A percentile compares a stretch with the other conserved stretches of the same genome.
Conservation (phyloP, 2,329 filamentous ascomycete genomes). For the Fusarium luffae region DNA sequence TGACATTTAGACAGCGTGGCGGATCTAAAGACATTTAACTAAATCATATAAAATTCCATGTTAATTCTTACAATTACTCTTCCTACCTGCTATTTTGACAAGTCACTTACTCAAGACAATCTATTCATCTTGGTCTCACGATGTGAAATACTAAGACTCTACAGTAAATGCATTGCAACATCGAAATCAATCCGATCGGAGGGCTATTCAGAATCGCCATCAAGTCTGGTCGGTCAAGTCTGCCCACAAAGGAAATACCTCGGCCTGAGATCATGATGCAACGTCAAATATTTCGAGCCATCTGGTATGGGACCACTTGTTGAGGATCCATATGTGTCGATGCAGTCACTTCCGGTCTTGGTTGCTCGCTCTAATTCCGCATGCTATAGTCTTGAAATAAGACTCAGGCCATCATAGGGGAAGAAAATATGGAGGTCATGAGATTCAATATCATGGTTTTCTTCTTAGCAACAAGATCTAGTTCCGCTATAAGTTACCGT, state of each 20-base stretch:
- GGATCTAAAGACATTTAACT: neutral
- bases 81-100: neutral
- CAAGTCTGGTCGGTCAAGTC: neutral
- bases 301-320: neutral
- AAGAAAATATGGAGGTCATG: neutral
- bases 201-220: neutral
- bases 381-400: neutral
- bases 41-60: neutral
- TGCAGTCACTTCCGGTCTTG: neutral
- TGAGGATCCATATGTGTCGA: neutral
- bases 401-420: neutral
- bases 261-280: neutral
- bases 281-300: neutral
- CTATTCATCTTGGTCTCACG: neutral
- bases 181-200: neutral
- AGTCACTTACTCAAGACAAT: neutral
- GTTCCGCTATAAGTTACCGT: neutral
- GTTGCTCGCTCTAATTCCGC: neutral
- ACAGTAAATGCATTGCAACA: neutral
- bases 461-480: slow-evolving; percentile 1
- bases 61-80: neutral
- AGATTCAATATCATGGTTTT: slow-evolving; percentile 3
- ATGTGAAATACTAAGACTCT: neutral
- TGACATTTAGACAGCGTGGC: neutral
- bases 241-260: neutral